Percentiles rank a stretch among this genome's conserved stretches.
Evolutionary conservation across 177 flowering plant species (phyloP).

Genomic region (Telopea speciosissima): DNA sequence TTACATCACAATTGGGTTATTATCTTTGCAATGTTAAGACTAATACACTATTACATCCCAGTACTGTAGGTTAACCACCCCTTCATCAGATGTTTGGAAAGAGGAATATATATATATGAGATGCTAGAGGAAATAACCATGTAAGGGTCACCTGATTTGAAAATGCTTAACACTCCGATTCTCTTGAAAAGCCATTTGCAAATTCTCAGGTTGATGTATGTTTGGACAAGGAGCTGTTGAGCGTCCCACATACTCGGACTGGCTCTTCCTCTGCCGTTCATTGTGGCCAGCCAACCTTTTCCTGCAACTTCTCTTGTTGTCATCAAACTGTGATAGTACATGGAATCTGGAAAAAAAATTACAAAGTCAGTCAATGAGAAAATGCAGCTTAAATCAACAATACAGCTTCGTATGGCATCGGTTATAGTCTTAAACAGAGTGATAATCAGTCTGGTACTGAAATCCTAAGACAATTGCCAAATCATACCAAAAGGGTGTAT

Average conservation of each 20-base stretch:
- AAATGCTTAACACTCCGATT: conserved; percentile 6
- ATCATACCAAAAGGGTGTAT: no score
- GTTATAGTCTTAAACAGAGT: no score
- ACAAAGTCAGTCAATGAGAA: not conserved
- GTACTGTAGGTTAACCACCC: no score
- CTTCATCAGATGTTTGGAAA: not conserved
- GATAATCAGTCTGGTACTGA: not conserved
- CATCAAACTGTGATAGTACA: conserved; percentile 23
- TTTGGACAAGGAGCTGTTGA: not conserved
- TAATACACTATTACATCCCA: no score
- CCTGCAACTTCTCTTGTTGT: conserved; percentile 25
- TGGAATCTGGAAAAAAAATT: conserved; percentile 19
- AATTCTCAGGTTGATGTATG: not conserved
- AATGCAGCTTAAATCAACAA: not conserved
- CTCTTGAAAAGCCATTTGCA: conserved; percentile 8
- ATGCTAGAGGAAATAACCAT: no score
- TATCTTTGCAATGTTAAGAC: no score
- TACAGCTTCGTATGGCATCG: no score
- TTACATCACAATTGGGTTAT: not conserved
- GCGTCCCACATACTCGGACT: not conserved
- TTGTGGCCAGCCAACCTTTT: conserved; percentile 23
- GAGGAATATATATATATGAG: not conserved
- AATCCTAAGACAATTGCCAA: not conserved
- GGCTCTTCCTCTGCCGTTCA: conserved; percentile 21
- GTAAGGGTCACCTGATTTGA: conserved; percentile 10